Base-by-base conservation (phyloP, 768 basidiomycete species). In the Pseudohyphozyma bogoriensis region DNA sequence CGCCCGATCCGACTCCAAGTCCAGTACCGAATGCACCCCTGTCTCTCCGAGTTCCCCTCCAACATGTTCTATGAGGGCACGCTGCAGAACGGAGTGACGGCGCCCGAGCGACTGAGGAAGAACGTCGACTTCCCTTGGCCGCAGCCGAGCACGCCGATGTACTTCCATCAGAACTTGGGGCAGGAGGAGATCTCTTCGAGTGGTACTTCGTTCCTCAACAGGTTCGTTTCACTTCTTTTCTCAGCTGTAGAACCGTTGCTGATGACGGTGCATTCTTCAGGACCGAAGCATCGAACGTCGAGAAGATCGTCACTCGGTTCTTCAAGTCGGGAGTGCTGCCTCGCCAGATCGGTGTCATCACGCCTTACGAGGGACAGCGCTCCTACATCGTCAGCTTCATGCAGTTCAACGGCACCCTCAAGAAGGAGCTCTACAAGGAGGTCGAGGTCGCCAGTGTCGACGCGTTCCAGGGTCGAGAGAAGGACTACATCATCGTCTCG, bases 1-100 rank as follows among this genome's bases (percentile, higher is more conserved):
- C 82, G 91, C 32, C 95, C 95, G 26, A 99, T 99, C 71, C 90
- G 95, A 56, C 83, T 99, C 32, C 93, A 97, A 76, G 95, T 99
- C 32, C 95, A 99, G 75, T 99, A 99, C 72, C 92, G 95, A 74
- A 99, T 99, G 95, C 95, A 99, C 73, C 95, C 95, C 11, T 97
- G 93, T 74, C 79, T 97, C 55, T 97, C 95, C 46, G 92, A 97
- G 75, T 99, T 99, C 78, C 93, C 95, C 3, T 93, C 90, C 60
- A 99, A 99, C 76, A 99, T 99, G 95, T 97, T 99, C 78, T 99
- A 99, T 74, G 95, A 99, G 73, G 95, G 95, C 28, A 93, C 93
- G 0, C 76, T 99, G 31, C 95, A 99, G 76, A 99, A 99, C 72
- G 95, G 95, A 73, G 95, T 99, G 56, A 99, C 95, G 15, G 95